Percentiles rank a stretch among this genome's conserved stretches.
Evolutionary conservation across 192 early-diverging fungal species (phyloP).

Genomic region (Linnemannia schmuckeri): DNA sequence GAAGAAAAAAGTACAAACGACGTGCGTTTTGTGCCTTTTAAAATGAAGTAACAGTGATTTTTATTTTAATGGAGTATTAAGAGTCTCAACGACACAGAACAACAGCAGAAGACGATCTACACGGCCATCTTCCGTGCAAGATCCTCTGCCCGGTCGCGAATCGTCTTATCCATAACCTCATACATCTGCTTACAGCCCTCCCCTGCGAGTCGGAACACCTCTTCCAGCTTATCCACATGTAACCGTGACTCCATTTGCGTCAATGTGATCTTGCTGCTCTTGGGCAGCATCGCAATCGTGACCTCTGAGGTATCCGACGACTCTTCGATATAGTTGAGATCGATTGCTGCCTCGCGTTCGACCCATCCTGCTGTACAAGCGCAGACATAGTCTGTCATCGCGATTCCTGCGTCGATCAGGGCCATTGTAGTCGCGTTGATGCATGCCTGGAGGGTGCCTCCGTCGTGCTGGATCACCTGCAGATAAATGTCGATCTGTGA

Average conservation of each 20-base stretch:
- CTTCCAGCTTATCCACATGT: conserved; percentile 84
- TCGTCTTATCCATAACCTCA: conserved; percentile 69
- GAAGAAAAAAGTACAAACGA: too few species aligned
- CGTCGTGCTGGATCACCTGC: conserved; percentile 95
- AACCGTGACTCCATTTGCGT: conserved; percentile 91
- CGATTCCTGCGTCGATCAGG: conserved; percentile 84
- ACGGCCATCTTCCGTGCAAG: conserved; percentile 57
- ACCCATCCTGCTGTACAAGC: conserved; percentile 91
- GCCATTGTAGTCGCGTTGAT: conserved; percentile 90
- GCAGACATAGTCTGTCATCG: conserved; percentile 87
- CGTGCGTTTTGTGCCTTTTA: too few species aligned
- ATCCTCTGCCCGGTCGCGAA: conserved; percentile 66
- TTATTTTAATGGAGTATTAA: neutral
- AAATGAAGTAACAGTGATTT: neutral
- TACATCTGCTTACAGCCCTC: conserved; percentile 78
- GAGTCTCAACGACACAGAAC: neutral
- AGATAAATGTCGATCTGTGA: conserved; percentile 95
- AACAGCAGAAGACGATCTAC: neutral
- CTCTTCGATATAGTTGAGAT: conserved; percentile 93
- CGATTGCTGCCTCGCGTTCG: conserved; percentile 80
- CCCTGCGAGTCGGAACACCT: conserved; percentile 72
- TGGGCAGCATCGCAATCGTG: conserved; percentile 87
- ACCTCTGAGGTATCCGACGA: conserved; percentile 87
- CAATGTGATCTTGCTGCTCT: conserved; percentile 85
- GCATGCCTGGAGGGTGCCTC: conserved; percentile 82